These are phyloP conservation scores for Solanum tacnaense DNA, from an alignment of 257 asterid species.

Conservation along the genomic window DNA sequence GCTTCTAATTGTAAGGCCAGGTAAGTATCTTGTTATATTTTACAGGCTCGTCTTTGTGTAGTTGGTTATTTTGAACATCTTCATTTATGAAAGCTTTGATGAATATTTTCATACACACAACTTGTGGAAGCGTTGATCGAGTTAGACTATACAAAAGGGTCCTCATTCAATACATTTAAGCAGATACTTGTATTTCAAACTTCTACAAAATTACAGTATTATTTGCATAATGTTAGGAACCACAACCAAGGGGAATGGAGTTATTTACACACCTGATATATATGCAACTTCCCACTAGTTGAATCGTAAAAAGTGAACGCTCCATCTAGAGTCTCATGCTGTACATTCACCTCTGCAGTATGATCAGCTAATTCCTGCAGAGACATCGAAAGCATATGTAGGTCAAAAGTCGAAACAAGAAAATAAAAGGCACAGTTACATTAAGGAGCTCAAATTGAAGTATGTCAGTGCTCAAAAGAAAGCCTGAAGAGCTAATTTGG, in stretches of 20 bases:
- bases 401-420: background rate
- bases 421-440: background rate
- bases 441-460: background rate
- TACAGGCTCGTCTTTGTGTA: background rate
- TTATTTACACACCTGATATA: constrained; percentile 59
- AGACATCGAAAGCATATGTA: background rate
- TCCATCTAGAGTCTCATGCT: constrained; percentile 74
- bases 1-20: background rate
- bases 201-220: background rate
- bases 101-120: background rate
- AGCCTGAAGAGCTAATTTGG: background rate
- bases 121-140: background rate
- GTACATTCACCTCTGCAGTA: constrained; percentile 62
- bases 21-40: background rate
- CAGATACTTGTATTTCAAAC: background rate
- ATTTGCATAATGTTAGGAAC: background rate
- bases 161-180: background rate
- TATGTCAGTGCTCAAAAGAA: background rate
- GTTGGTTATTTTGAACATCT: background rate
- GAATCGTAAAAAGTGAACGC: constrained; percentile 76
- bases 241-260: background rate
- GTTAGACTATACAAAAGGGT: background rate
- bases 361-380: constrained; percentile 69
- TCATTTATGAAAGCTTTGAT: background rate
- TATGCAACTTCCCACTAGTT: constrained; percentile 54